Evolutionary conservation across 345 rosid species (phyloP), one percentile per base, ranked within the genome.

Genomic region (Eucalyptus cloeziana): DNA sequence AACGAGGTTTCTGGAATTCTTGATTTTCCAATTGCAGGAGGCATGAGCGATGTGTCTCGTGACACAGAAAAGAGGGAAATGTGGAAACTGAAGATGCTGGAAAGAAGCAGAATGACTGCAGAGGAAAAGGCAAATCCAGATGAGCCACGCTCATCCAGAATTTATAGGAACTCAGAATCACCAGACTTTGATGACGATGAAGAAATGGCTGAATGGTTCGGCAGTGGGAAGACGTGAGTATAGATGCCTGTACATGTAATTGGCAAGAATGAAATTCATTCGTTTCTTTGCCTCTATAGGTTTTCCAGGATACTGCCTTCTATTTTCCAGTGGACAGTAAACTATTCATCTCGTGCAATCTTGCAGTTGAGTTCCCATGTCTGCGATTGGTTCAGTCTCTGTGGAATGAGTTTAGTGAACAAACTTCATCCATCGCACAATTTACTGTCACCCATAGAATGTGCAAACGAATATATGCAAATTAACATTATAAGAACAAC

Each of bases 121-220:
- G 90, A 43, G 86, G 86, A 10, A 49, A 64, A 67, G 85, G 94
- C 90, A 58, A 89, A 86, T 25, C 90, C 90, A 4, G 88, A 91
- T 2, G 92, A 86, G 50, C 89, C 43, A 87, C 80, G 67, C 50
- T 43, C 90, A 22, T 86, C 80, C 14, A 87, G 79, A 69, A 88
- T 86, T 86, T 92, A 60, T 60, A 86, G 92, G 88, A 94, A 85
- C 85, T 85, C 87, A 31, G 90, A 94, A 71, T 86, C 89, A 52
- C 88, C 91, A 45, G 94, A 94, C 88, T 88, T 88, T 76, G 87
- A 86, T 25, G 93, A 89, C 83, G 96, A 95, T 86, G 97, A 94
- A 89, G 97, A 95, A 90, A 93, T 96, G 93, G 92, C 93, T 40
- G 96, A 93, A 43, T 97, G 99, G 99, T 97, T 96, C 92, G 93